phyloP scores from a whole-genome alignment of 345 rosid genomes.

The Bretschneidera sinensis region DNA sequence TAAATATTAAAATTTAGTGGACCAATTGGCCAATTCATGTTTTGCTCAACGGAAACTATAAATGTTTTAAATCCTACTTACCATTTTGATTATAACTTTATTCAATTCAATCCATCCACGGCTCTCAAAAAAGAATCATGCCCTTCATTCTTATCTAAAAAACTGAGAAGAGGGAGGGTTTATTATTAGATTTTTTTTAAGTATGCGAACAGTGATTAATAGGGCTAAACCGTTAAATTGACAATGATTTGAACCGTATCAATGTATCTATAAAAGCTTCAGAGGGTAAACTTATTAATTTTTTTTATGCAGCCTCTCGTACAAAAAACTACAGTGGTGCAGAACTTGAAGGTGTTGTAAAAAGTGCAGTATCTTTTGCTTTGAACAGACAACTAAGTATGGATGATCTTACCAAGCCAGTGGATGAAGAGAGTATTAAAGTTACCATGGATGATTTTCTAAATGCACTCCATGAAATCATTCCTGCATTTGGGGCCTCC shows the following conservation, averaged over 20 bases:
- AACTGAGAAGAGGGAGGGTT: not conserved
- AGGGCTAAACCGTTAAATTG: not conserved
- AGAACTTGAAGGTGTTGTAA: constrained; percentile 98
- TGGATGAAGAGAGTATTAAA: constrained; percentile 93
- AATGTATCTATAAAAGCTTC: not conserved
- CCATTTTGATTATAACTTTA: not conserved
- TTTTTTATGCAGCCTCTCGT: constrained; percentile 69
- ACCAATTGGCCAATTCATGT: not conserved
- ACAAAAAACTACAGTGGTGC: constrained; percentile 98
- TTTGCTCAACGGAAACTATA: not conserved
- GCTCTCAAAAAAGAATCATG: not conserved
- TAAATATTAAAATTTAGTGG: too few relatives aligned
- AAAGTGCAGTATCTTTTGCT: constrained; percentile 98
- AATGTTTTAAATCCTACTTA: not conserved
- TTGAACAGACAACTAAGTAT: constrained; percentile 89
- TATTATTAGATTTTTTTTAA: not conserved
- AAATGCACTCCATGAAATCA: constrained; percentile 66
- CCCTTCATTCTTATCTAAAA: too few relatives aligned
- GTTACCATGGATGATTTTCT: constrained; percentile 93
- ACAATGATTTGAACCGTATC: not conserved
- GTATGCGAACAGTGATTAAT: not conserved
- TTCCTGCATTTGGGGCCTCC: constrained; percentile 98
- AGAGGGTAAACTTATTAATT: constrained; percentile 10
- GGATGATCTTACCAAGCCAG: constrained; percentile 95
- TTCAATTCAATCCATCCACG: not conserved